Conservation (phyloP, 169 alveolate species). For the Eimeria mitis region DNA sequence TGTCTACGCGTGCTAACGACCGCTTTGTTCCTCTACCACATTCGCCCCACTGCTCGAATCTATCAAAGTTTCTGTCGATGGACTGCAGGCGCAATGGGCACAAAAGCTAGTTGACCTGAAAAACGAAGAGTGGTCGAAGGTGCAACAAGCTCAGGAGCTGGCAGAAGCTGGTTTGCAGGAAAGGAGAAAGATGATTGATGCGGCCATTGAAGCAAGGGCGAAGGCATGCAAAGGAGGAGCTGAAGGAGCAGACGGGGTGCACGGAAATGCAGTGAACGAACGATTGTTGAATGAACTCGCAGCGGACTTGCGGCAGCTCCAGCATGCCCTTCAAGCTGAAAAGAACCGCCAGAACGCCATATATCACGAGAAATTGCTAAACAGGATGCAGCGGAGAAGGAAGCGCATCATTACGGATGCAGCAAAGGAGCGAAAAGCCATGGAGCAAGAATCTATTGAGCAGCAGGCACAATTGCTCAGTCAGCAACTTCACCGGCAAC, state of each 20-base stretch:
- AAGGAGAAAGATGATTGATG: slow-evolving; percentile 49
- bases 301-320: slow-evolving; percentile 54
- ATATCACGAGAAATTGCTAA: slow-evolving; percentile 22
- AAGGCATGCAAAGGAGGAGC: slow-evolving; percentile 12
- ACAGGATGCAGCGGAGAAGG: slow-evolving; percentile 40
- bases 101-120: slow-evolving; percentile 53
- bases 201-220: slow-evolving; percentile 11
- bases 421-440: slow-evolving; percentile 41
- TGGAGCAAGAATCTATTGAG: slow-evolving; percentile 41
- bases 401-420: slow-evolving; percentile 38
- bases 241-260: not conserved
- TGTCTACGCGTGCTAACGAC: not conserved
- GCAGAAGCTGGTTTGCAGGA: slow-evolving; percentile 64
- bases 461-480: slow-evolving; percentile 56
- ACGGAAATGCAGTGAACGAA: slow-evolving; percentile 4
- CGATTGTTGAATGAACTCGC: slow-evolving; percentile 34
- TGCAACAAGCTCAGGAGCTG: slow-evolving; percentile 45
- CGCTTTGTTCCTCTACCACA: not conserved
- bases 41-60: not conserved
- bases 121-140: slow-evolving; percentile 56
- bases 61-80: not conserved
- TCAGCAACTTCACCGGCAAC: slow-evolving; percentile 61
- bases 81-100: slow-evolving; percentile 70
- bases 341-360: slow-evolving; percentile 43
- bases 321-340: slow-evolving; percentile 33